Conservation (phyloP, 2,329 filamentous ascomycete genomes). For the Coniochaeta ligniaria region DNA sequence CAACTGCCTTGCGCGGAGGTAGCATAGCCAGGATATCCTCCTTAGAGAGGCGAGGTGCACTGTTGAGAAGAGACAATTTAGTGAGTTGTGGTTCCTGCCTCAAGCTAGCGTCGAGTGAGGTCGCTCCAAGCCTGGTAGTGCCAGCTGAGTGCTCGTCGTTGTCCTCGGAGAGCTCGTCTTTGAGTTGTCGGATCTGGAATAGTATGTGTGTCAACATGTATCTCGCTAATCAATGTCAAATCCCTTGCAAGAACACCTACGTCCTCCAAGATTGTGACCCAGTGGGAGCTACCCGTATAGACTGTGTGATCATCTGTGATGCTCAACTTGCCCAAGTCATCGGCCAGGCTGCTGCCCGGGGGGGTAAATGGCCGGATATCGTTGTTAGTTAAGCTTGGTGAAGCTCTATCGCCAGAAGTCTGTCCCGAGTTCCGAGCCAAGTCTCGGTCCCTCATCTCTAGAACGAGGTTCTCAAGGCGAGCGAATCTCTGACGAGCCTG, state of each 20-base stretch:
- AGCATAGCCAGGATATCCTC: slow-evolving; percentile 4
- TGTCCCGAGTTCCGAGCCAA: not conserved
- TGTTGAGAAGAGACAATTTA: slow-evolving; percentile 1
- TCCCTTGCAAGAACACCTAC: not conserved
- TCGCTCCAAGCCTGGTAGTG: not conserved
- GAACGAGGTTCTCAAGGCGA: slow-evolving; percentile 5
- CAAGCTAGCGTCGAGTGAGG: not conserved
- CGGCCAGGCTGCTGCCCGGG: not conserved
- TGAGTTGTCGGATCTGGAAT: slow-evolving; percentile 3
- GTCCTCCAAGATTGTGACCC: slow-evolving; percentile 5
- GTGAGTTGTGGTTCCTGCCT: not conserved
- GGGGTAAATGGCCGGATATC: not conserved
- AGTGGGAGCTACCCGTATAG: slow-evolving; percentile 6
- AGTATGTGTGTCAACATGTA: not conserved
- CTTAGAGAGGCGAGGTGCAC: not conserved
- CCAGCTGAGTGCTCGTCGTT: not conserved
- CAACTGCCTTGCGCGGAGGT: slow-evolving; percentile 3
- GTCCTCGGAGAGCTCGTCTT: slow-evolving; percentile 3
- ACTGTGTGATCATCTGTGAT: slow-evolving; percentile 2
- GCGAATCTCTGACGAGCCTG: slow-evolving; percentile 5
- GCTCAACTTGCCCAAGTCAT: slow-evolving; percentile 3
- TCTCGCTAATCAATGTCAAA: not conserved
- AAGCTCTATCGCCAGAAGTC: not conserved
- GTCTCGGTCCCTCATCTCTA: slow-evolving; percentile 3
- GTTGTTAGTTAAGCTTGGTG: not conserved